Conservation (phyloP, 1,284 basidiomycete genomes). For the Ceratobasidium sp. region DNA sequence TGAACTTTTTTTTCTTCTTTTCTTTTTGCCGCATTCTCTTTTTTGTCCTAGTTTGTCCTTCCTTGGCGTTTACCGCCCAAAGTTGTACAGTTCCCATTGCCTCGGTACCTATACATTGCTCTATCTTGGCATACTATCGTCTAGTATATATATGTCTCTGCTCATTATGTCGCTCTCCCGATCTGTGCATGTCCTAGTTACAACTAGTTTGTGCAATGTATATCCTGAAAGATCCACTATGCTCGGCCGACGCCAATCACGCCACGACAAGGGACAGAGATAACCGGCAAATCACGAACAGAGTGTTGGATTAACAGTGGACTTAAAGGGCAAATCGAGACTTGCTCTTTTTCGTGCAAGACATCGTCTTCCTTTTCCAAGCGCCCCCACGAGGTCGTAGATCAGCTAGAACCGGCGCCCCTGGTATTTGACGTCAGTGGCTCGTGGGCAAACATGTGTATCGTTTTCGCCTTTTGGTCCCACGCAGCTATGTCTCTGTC, state of each 20-base stretch:
- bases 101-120: conserved; percentile 26
- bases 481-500: not conserved
- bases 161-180: not conserved
- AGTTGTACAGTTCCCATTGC: conserved; percentile 19
- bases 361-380: not conserved
- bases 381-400: not conserved
- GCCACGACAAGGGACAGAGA: not conserved
- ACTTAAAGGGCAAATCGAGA: not conserved
- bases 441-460: not conserved
- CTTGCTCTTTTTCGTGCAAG: not conserved
- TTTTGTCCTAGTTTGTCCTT: conserved; percentile 13
- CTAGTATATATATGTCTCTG: conserved; percentile 36
- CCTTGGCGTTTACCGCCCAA: conserved; percentile 11
- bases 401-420: too few relatives aligned
- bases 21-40: not conserved
- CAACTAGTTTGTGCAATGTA: conserved; percentile 42
- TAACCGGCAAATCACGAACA: too few relatives aligned
- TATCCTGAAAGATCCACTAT: conserved; percentile 3
- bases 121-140: conserved; percentile 25
- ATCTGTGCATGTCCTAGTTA: conserved; percentile 38
- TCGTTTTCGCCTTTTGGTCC: not conserved
- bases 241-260: conserved; percentile 9
- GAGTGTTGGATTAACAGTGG: too few relatives aligned
- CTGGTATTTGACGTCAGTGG: conserved; percentile 20
- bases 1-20: conserved; percentile 12